Percentiles rank a stretch among this genome's conserved stretches.
Conservation (phyloP, 106 monocot species). For the Dendrobium chrysotoxum region DNA sequence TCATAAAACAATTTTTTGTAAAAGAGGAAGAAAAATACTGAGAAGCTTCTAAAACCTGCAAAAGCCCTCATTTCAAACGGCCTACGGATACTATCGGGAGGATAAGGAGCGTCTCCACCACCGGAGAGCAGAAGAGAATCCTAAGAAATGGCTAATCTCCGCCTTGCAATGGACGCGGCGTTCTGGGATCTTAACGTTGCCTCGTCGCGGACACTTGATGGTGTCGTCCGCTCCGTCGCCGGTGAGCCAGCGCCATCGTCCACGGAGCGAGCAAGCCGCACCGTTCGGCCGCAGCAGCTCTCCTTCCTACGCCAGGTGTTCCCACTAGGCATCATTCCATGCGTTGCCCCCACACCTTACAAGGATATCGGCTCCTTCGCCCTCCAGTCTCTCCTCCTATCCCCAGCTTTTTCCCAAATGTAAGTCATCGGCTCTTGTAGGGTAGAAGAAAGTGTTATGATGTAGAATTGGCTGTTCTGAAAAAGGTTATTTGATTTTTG, state of each 20-base stretch:
- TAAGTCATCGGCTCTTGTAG: slow-evolving; percentile 6
- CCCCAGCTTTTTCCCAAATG: slow-evolving; percentile 34
- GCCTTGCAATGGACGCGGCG: slow-evolving; percentile 62
- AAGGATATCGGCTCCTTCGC: slow-evolving; percentile 57
- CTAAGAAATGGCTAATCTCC: slow-evolving; percentile 47
- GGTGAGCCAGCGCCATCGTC: slow-evolving; percentile 45
- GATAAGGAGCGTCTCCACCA: background rate
- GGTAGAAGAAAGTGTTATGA: background rate
- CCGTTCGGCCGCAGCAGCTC: slow-evolving; percentile 58
- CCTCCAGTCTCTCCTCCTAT: slow-evolving; percentile 48
- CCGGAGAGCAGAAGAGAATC: no score
- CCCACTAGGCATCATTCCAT: slow-evolving; percentile 63
- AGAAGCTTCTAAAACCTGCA: background rate
- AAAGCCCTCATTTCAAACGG: background rate
- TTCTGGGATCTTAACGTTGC: slow-evolving; percentile 60
- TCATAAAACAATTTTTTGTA: background rate
- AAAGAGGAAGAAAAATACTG: background rate
- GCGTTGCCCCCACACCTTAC: slow-evolving; percentile 28
- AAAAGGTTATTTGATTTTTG: background rate
- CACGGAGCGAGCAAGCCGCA: slow-evolving; percentile 36
- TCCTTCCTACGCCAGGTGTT: slow-evolving; percentile 44
- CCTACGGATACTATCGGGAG: background rate
- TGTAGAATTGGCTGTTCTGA: background rate
- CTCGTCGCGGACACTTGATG: slow-evolving; percentile 42
- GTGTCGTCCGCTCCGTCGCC: slow-evolving; percentile 35